phyloP scores from a whole-genome alignment of 306 rosid species.

The Fragaria nilgerrensis region DNA sequence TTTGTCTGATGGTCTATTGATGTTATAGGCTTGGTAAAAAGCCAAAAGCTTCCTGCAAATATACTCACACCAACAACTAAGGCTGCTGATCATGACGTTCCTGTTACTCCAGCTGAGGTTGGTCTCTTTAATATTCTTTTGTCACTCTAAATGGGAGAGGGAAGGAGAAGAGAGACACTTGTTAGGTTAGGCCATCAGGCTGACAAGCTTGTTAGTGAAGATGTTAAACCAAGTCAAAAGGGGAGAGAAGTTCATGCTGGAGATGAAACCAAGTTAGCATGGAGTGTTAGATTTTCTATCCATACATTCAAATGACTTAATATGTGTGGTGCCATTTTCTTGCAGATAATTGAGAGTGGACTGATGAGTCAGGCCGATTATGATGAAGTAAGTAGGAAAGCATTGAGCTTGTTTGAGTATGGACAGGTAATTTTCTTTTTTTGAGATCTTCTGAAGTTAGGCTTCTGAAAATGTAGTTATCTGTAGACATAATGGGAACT shows the following conservation, averaged over 20 bases:
- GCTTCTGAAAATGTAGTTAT: neutral
- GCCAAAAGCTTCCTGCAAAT: constrained; percentile 68
- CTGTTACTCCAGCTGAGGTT: constrained; percentile 89
- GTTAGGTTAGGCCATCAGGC: neutral
- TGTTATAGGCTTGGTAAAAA: constrained; percentile 71
- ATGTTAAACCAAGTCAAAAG: neutral
- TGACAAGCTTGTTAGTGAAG: neutral
- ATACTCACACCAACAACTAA: constrained; percentile 96
- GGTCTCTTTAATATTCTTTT: neutral
- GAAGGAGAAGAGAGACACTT: neutral
- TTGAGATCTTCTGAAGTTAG: neutral
- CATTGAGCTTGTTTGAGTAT: constrained; percentile 67
- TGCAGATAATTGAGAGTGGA: constrained; percentile 66
- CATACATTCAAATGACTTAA: constrained; percentile 9
- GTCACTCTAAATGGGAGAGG: neutral
- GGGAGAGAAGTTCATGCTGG: neutral
- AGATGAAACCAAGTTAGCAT: neutral
- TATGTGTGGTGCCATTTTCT: constrained; percentile 25
- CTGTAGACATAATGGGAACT: neutral
- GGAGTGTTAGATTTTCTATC: neutral
- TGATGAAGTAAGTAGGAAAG: constrained; percentile 77
- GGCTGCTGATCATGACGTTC: constrained; percentile 90
- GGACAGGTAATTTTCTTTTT: constrained; percentile 67
- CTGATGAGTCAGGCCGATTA: constrained; percentile 80
- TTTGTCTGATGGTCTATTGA: constrained; percentile 25